Percentiles rank a stretch among this genome's conserved stretches.
phyloP scores from a whole-genome alignment of 495 filamentous ascomycete species.

The Lasiosphaeriaceae sp. region DNA sequence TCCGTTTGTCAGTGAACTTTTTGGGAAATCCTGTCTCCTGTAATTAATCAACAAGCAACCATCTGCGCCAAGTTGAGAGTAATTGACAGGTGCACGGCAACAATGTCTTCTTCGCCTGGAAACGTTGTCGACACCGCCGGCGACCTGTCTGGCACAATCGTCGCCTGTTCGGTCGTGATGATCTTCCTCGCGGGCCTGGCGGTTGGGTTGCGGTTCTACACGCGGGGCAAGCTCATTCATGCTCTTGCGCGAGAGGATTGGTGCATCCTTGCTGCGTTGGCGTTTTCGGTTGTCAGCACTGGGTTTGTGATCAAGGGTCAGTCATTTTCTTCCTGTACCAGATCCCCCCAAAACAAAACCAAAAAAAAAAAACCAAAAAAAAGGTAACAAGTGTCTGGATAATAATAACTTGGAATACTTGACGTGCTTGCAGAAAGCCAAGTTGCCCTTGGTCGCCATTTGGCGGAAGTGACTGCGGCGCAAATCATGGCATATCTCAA shows the following conservation, averaged over 20 bases:
- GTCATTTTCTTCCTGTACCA: no score
- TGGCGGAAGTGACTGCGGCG: background rate
- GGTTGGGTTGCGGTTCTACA: conserved; percentile 13
- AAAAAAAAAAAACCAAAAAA: no score
- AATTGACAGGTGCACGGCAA: no score
- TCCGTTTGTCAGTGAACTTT: no score
- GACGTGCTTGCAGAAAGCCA: no score
- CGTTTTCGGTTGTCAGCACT: background rate
- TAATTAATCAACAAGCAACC: no score
- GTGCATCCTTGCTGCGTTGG: conserved; percentile 2
- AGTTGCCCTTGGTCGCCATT: background rate
- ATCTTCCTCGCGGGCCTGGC: background rate
- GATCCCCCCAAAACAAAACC: no score
- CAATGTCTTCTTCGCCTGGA: no score
- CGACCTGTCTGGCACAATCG: background rate
- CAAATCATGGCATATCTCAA: background rate
- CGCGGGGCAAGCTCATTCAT: background rate
- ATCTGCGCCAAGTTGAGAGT: no score
- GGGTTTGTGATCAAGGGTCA: background rate
- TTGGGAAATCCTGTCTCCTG: no score
- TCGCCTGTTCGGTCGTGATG: background rate
- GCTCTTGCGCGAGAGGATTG: conserved; percentile 1
- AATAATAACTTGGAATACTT: background rate
- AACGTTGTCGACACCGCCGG: background rate
- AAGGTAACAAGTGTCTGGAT: no score